Base-by-base conservation (phyloP, 139 green algal genomes). In the Tetratostichococcus sp. region DNA sequence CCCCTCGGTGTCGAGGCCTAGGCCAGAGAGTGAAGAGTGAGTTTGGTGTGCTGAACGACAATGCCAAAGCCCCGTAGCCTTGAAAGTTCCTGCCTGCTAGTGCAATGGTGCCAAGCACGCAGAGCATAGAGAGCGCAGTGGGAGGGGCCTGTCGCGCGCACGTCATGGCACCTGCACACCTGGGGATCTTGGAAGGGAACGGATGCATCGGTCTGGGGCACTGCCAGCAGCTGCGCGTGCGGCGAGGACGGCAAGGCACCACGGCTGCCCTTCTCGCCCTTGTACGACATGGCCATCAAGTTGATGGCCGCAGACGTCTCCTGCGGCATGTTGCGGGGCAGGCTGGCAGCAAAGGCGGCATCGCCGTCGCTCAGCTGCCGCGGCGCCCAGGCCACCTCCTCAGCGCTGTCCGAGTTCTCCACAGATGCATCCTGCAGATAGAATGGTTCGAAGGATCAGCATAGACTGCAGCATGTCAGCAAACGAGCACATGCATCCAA, bases 241-340 rank as follows among this genome's bases (percentile, higher is more conserved):
- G 50, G 50, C 2, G 50, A 26, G 14, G 19, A 23, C 50, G 50
- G 2, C 11, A 17, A n/a, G n/a, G n/a, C n/a, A n/a, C 39, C 8
- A 50, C 39, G 8, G 39, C 39, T 26, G 19, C 19, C 50, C 50
- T 62, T 62, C 17, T 26, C 50, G 50, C 19, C 50, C 50, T 62
- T 62, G 50, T n/a, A 62, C 30, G 75, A 83, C 82, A 91, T 89
- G 22, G 85, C 87, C 68, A 91, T 80, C 31, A 91, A 74, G 72
- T 90, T 91, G 34, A 89, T 78, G 25, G 83, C 86, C 23, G 86
- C 86, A 42, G 80, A 84, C 35, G 73, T 81, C 50, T 90, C 86
- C 22, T 69, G 35, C 16, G 75, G 72, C 65, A 82, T 73, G 59
- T 43, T 32, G 73, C 30, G 50, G 17, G 50, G 50, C 50, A 62